These are phyloP conservation scores for Lactarius hengduanensis DNA, from an alignment of 768 basidiomycete genomes.

Conservation along the genomic window DNA sequence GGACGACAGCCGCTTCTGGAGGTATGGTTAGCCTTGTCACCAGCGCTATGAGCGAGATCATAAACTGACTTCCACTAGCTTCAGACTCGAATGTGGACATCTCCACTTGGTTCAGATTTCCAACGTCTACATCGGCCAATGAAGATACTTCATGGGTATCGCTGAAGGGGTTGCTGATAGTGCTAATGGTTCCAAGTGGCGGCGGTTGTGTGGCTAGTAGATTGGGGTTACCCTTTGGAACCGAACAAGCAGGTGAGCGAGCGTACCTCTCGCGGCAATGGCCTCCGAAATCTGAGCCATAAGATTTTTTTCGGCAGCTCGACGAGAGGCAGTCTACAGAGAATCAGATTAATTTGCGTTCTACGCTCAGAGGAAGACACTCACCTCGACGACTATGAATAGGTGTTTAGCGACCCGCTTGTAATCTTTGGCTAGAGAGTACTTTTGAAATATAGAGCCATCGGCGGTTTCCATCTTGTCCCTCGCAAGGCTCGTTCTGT, in stretches of 20 bases:
- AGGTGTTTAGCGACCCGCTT: neutral
- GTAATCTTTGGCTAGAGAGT: neutral
- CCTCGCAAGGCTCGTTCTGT: neutral
- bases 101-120: neutral
- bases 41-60: neutral
- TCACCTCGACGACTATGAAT: neutral
- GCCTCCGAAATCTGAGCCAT: neutral
- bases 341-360: neutral
- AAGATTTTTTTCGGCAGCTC: neutral
- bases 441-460: neutral
- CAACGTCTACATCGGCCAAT: neutral
- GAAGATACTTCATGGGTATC: neutral
- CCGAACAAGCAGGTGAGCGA: neutral
- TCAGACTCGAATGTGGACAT: neutral
- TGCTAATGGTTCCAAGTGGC: neutral
- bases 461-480: neutral
- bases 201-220: neutral
- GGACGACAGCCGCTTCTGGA: neutral
- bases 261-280: neutral
- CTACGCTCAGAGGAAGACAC: neutral
- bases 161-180: neutral
- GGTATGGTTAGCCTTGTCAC: neutral
- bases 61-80: neutral
- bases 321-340: conserved; percentile 1
- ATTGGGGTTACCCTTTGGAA: neutral